A percentile compares a stretch with the other conserved stretches of the same genome.
Conservation (phyloP, 768 basidiomycete species). For the Phlegmacium glaucopus region DNA sequence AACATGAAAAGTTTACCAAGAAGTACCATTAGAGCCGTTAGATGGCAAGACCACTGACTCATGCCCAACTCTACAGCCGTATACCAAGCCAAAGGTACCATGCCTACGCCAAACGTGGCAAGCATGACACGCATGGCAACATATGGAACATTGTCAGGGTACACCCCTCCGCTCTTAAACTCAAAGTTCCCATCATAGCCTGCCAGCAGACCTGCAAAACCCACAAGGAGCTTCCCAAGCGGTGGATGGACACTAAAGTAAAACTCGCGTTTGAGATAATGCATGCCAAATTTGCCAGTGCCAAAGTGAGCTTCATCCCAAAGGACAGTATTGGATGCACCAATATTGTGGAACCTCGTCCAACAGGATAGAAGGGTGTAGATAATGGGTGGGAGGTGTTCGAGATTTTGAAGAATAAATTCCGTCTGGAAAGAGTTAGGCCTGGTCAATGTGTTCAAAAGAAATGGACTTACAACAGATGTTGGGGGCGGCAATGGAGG, state of each 20-base stretch:
- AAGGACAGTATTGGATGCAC: constrained; percentile 79
- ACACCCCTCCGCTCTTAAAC: no score
- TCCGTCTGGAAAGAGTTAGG: constrained; percentile 49
- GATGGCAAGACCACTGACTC: no score
- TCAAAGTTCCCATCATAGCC: no score
- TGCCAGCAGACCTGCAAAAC: constrained; percentile 83
- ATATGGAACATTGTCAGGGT: no score
- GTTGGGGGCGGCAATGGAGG: constrained; percentile 64
- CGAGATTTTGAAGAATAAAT: constrained; percentile 76
- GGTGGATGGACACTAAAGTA: constrained; percentile 99
- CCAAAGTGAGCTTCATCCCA: constrained; percentile 99
- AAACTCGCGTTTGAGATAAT: constrained; percentile 98
- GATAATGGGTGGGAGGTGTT: constrained; percentile 71
- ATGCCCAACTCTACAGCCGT: no score
- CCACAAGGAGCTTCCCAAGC: constrained; percentile 98
- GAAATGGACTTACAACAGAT: constrained; percentile 44
- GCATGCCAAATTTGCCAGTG: constrained; percentile 96
- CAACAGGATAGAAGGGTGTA: constrained; percentile 95
- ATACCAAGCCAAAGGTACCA: no score
- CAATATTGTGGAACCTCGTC: constrained; percentile 93
- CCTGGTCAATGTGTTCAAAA: not conserved
- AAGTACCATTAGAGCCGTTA: no score
- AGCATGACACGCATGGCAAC: no score
- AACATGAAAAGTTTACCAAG: constrained; percentile 67
- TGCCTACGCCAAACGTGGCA: no score